Evolutionary conservation across 768 basidiomycete species (phyloP).

Genomic region (Pleurotus giganteus): DNA sequence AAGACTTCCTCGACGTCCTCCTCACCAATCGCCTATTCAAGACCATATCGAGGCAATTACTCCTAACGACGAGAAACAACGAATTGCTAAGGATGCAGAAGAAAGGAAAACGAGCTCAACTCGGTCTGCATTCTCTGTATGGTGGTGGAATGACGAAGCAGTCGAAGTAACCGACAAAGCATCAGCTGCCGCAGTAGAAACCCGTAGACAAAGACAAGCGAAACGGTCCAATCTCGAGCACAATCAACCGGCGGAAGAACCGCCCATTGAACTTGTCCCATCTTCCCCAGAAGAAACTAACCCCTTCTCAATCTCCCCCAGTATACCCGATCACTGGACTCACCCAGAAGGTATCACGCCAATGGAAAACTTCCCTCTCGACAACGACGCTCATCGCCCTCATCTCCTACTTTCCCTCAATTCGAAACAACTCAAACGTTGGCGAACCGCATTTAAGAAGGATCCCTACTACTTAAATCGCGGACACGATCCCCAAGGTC

Average conservation of each 20-base stretch:
- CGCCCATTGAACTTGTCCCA: too few species aligned
- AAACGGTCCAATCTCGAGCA: neutral
- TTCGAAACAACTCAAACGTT: neutral
- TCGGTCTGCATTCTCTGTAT: constrained; percentile 9
- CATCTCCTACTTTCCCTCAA: neutral
- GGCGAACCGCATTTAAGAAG: neutral
- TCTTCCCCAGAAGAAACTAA: neutral
- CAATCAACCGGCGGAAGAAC: too few species aligned
- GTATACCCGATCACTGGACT: neutral
- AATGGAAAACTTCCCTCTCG: too few species aligned
- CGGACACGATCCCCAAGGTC: neutral
- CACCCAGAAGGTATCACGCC: neutral
- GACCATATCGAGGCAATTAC: neutral
- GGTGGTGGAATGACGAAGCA: too few species aligned
- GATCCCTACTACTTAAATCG: neutral
- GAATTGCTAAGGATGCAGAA: neutral
- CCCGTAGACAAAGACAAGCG: neutral
- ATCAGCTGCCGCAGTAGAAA: neutral
- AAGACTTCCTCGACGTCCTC: neutral
- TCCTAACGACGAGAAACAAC: neutral
- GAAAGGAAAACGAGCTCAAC: neutral
- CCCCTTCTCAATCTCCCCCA: neutral
- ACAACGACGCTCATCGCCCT: neutral
- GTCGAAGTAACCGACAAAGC: constrained; percentile 2
- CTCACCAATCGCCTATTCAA: neutral